Evolutionary conservation across 2,329 filamentous ascomycete species (phyloP), one percentile per base, ranked within the genome.

Genomic region (Diplocarpon rosae): DNA sequence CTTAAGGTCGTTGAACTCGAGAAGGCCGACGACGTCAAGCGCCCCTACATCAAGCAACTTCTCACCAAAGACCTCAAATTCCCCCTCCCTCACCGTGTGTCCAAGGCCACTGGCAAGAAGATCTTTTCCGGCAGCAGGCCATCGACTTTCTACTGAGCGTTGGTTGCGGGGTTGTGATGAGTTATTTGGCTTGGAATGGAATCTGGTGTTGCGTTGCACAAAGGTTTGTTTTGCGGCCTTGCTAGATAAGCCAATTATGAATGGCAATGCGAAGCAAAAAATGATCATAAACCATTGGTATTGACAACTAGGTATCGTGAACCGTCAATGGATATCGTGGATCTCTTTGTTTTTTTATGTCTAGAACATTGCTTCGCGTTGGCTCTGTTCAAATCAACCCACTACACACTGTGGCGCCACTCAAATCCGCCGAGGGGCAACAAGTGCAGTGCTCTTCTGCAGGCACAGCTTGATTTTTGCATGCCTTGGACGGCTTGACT

Each of bases 11-110:
- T 95, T 64, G 92, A 98, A 76, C 70, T 98, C 65, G 84, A 94
- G 77, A 95, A 95, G 81, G 76, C 72, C 65, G 86, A 89, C 60
- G 87, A 92, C 67, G 75, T 98, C 76, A 92, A 90, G 78, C 87
- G 92, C 70, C 90, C 92, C 59, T 98, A 98, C 83, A 94, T 98
- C 78, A 93, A 89, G 80, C 92, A 98, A 76, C 86, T 98, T 69
- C 73, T 94, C 68, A 73, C 77, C 72, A 96, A 96, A 84, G 69
- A 80, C 71, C 85, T 98, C 71, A 86, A 84, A 72, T 98, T 98
- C 86, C 92, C 92, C 69, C 86, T 98, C 61, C 92, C 92, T 68
- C 92, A 98, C 80, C 92, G 93, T 65, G 73, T 89, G 66, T 76
- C 82, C 75, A 89, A 88, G 75, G 76, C 77, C 70, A 71, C 70